Percentiles rank a stretch among this genome's conserved stretches.
These are phyloP conservation scores for Phytophthora citrophthora DNA, from an alignment of 352 stramenopile species.

Conservation along the genomic window DNA sequence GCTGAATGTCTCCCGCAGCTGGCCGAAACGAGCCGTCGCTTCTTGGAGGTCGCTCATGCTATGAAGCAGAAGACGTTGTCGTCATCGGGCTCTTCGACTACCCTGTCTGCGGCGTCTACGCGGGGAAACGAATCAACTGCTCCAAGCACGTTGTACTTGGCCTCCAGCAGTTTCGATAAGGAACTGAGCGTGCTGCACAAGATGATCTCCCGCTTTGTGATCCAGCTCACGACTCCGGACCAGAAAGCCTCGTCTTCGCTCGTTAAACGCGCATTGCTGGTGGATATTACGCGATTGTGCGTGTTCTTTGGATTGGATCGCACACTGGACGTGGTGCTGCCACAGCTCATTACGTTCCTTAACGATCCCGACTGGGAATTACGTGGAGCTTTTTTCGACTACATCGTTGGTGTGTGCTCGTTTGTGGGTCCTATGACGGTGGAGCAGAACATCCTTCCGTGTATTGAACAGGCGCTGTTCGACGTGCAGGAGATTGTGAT, in stretches of 20 bases:
- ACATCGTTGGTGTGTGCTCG: constrained; percentile 94
- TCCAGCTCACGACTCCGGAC: constrained; percentile 92
- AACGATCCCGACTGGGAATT: constrained; percentile 96
- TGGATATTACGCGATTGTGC: constrained; percentile 95
- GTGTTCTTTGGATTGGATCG: constrained; percentile 97
- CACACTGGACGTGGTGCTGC: constrained; percentile 95
- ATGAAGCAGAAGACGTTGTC: constrained; percentile 80
- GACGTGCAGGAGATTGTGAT: constrained; percentile 97
- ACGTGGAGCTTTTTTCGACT: constrained; percentile 90
- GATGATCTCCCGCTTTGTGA: constrained; percentile 94
- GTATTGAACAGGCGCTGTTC: constrained; percentile 96
- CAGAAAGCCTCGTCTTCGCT: constrained; percentile 92
- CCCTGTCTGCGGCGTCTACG: constrained; percentile 43
- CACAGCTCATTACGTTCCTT: constrained; percentile 97
- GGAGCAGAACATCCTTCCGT: constrained; percentile 97
- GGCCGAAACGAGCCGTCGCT: constrained; percentile 92
- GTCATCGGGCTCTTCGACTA: constrained; percentile 45
- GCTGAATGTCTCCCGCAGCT: constrained; percentile 93
- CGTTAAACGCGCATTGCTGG: constrained; percentile 94
- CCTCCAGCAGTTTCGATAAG: constrained; percentile 92
- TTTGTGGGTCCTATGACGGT: constrained; percentile 94
- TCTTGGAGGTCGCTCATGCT: constrained; percentile 93
- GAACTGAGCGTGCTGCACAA: constrained; percentile 93
- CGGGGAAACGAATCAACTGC: constrained; percentile 41
- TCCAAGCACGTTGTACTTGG: constrained; percentile 54